Percentiles rank a stretch among this genome's conserved stretches.
Conservation (phyloP, 495 filamentous ascomycete genomes). For the Penicillium coprophilum region DNA sequence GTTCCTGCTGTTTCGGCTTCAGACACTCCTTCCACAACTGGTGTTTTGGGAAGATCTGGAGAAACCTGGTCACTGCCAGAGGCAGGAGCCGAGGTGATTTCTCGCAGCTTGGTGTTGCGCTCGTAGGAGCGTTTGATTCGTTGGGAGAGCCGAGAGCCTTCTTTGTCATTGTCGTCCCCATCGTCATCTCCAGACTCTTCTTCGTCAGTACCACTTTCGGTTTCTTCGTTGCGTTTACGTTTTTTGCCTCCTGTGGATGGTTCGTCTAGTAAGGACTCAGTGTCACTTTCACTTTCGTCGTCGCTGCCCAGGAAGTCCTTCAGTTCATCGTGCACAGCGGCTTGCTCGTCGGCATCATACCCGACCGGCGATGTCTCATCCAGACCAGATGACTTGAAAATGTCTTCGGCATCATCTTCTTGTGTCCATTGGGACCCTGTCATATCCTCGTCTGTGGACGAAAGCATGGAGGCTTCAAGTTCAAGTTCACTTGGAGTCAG, state of each 20-base stretch:
- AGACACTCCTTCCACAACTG: conserved; percentile 50
- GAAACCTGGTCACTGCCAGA: conserved; percentile 17
- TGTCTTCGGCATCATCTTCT: conserved; percentile 48
- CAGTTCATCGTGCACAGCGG: conserved; percentile 66
- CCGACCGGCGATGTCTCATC: conserved; percentile 38
- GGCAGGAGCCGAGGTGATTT: conserved; percentile 46
- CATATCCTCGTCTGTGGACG: conserved; percentile 43
- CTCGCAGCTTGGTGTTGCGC: conserved; percentile 46
- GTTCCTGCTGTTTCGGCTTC: conserved; percentile 28
- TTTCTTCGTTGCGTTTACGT: conserved; percentile 40
- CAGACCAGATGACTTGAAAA: conserved; percentile 36
- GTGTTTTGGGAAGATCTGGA: conserved; percentile 53
- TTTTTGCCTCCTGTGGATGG: conserved; percentile 33
- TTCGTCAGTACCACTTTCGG: conserved; percentile 31
- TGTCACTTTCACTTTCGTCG: conserved; percentile 57
- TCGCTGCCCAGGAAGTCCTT: conserved; percentile 73
- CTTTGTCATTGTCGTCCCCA: conserved; percentile 34
- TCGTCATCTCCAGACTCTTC: conserved; percentile 32
- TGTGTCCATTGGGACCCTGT: conserved; percentile 41
- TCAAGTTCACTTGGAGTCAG: conserved; percentile 37
- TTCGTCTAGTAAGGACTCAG: conserved; percentile 36
- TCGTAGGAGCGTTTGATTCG: conserved; percentile 53
- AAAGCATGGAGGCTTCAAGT: conserved; percentile 41
- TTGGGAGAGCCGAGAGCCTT: conserved; percentile 45
- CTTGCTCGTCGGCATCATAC: conserved; percentile 49